These are phyloP conservation scores for Pachyrhizus erosus DNA, from an alignment of 306 rosid genomes.

Conservation along the genomic window DNA sequence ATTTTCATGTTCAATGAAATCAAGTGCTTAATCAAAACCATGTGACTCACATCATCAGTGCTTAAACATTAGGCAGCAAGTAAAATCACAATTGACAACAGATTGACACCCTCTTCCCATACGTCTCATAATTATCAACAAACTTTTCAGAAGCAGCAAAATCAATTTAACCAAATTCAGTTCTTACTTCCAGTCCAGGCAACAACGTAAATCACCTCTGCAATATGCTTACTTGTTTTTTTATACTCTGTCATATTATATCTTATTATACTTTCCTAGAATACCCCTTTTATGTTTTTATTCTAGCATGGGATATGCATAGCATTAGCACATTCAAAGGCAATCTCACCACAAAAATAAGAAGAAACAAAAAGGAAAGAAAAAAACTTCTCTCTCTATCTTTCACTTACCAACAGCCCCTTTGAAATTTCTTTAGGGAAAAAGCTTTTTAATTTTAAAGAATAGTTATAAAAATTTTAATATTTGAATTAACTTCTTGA, in stretches of 20 bases:
- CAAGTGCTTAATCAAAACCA: background rate
- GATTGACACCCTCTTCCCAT: background rate
- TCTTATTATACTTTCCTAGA: background rate
- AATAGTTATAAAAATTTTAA: background rate
- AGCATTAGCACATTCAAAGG: constrained; percentile 1
- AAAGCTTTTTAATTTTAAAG: background rate
- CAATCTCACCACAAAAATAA: background rate
- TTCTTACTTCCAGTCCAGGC: background rate
- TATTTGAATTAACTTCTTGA: background rate
- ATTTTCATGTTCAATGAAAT: background rate
- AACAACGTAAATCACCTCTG: background rate
- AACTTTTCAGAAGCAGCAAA: background rate
- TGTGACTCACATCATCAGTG: background rate
- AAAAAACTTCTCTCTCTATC: background rate
- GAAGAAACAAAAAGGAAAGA: no score
- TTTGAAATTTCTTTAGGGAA: background rate
- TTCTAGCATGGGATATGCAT: background rate
- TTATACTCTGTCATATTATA: background rate
- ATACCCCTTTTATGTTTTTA: background rate
- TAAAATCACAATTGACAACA: background rate
- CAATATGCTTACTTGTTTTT: background rate
- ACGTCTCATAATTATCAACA: background rate
- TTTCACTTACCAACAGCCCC: background rate
- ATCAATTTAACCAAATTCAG: background rate
- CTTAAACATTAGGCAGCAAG: background rate